phyloP scores from a whole-genome alignment of 768 basidiomycete species.

The Calocybe indica region DNA sequence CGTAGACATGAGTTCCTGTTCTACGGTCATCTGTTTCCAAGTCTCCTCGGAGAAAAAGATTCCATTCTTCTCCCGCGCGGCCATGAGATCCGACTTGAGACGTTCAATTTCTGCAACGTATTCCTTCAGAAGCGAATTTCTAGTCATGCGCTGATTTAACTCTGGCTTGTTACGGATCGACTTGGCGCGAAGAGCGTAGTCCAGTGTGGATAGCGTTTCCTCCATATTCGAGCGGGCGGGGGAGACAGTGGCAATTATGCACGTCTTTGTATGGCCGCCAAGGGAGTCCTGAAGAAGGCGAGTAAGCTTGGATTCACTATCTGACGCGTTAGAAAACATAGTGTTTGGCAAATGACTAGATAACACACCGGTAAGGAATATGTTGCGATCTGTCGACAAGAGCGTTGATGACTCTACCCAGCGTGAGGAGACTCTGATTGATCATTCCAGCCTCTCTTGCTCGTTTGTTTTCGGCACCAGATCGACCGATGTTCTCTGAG shows the following conservation, averaged over 20 bases:
- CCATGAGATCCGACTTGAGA: conserved; percentile 83
- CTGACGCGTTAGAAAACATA: background rate
- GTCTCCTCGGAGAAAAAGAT: conserved; percentile 90
- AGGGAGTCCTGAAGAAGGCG: conserved; percentile 98
- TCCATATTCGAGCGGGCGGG: conserved; percentile 93
- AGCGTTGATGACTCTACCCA: conserved; percentile 94
- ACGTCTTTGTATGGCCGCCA: conserved; percentile 95
- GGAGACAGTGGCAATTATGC: conserved; percentile 94
- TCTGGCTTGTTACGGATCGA: conserved; percentile 95
- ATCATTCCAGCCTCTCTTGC: conserved; percentile 99
- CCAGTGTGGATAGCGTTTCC: conserved; percentile 94
- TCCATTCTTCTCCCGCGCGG: conserved; percentile 94
- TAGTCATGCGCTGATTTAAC: conserved; percentile 90
- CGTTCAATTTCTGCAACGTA: conserved; percentile 92
- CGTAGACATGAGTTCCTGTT: conserved; percentile 72
- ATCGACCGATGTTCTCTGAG: conserved; percentile 94
- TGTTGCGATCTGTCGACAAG: conserved; percentile 89
- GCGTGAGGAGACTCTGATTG: conserved; percentile 93
- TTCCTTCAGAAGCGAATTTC: conserved; percentile 88
- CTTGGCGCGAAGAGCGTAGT: conserved; percentile 94
- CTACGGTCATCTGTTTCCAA: conserved; percentile 76
- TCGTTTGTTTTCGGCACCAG: conserved; percentile 91
- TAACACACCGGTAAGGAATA: conserved; percentile 80
- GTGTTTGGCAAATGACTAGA: background rate
- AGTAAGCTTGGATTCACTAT: conserved; percentile 93